Conservation (phyloP, 352 stramenopile species). For the Plasmopara halstedii region DNA sequence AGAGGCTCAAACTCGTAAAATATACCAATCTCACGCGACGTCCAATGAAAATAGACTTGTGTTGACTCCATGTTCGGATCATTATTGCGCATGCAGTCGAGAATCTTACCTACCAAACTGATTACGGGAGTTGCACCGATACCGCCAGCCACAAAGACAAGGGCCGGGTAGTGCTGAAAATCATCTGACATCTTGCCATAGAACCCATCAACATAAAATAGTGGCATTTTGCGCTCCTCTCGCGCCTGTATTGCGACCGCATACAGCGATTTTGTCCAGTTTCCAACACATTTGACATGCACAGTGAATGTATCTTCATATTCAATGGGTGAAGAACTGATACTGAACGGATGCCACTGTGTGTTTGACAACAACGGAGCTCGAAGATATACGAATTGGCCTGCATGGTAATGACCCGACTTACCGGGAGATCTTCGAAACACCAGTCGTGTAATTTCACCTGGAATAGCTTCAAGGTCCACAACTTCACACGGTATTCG, state of each 20-base stretch:
- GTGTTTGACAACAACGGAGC: conserved; percentile 61
- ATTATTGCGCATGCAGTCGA: conserved; percentile 72
- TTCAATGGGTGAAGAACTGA: conserved; percentile 77
- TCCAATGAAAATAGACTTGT: conserved; percentile 82
- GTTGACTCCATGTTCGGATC: conserved; percentile 62
- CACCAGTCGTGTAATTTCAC: conserved; percentile 75
- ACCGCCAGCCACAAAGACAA: conserved; percentile 75
- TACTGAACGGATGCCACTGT: conserved; percentile 84
- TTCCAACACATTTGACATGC: conserved; percentile 70
- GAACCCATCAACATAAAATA: conserved; percentile 79
- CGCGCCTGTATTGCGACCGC: conserved; percentile 65
- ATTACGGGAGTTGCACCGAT: conserved; percentile 87
- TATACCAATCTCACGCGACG: conserved; percentile 72
- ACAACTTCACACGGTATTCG: conserved; percentile 69
- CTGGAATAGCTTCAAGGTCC: conserved; percentile 73
- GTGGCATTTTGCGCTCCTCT: conserved; percentile 68
- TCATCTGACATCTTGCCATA: conserved; percentile 81
- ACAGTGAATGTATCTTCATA: conserved; percentile 82
- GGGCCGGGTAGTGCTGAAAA: conserved; percentile 73
- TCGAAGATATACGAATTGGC: conserved; percentile 74
- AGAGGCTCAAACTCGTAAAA: conserved; percentile 82
- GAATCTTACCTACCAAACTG: conserved; percentile 81
- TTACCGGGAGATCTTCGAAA: conserved; percentile 68
- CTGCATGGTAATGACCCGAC: conserved; percentile 73
- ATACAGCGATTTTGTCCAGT: conserved; percentile 72